Evolutionary conservation across 768 basidiomycete species (phyloP).

Genomic region (Favolaschia claudopus): DNA sequence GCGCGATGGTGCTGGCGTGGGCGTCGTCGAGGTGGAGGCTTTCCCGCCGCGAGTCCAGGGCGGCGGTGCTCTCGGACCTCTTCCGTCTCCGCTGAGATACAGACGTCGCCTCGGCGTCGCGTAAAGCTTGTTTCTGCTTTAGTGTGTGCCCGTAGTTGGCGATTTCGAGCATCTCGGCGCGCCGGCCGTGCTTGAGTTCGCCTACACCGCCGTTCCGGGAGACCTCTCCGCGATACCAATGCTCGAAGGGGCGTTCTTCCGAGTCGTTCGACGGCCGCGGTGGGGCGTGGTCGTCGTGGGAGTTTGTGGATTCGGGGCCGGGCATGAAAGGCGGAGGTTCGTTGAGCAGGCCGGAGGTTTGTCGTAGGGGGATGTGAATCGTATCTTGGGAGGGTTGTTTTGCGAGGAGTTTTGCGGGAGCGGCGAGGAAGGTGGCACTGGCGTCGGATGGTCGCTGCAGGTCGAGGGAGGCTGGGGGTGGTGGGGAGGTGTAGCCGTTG

Average conservation of each 20-base stretch:
- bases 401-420: slow-evolving; percentile 19
- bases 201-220: slow-evolving; percentile 91
- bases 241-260: slow-evolving; percentile 85
- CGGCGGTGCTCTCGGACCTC: slow-evolving; percentile 72
- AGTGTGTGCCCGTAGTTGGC: slow-evolving; percentile 82
- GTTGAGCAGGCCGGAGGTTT: slow-evolving; percentile 60
- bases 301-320: slow-evolving; percentile 52
- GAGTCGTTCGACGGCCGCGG: slow-evolving; percentile 73
- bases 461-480: slow-evolving; percentile 37
- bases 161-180: slow-evolving; percentile 88
- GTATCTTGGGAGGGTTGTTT: slow-evolving; percentile 27
- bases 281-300: slow-evolving; percentile 48
- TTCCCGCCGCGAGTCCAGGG: slow-evolving; percentile 57
- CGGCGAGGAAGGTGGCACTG: too few relatives aligned
- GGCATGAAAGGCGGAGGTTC: slow-evolving; percentile 70
- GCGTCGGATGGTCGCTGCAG: slow-evolving; percentile 37
- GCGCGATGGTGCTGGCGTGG: slow-evolving; percentile 48
- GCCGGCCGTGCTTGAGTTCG: slow-evolving; percentile 75
- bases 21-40: slow-evolving; percentile 78
- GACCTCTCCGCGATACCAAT: slow-evolving; percentile 90
- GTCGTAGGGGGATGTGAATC: slow-evolving; percentile 41
- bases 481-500: slow-evolving; percentile 31
- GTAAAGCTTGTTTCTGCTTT: slow-evolving; percentile 36
- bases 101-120: slow-evolving; percentile 29
- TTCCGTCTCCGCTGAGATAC: slow-evolving; percentile 48